These are phyloP conservation scores for Periconia digitata DNA, from an alignment of 2,329 filamentous ascomycete genomes.

Conservation along the genomic window DNA sequence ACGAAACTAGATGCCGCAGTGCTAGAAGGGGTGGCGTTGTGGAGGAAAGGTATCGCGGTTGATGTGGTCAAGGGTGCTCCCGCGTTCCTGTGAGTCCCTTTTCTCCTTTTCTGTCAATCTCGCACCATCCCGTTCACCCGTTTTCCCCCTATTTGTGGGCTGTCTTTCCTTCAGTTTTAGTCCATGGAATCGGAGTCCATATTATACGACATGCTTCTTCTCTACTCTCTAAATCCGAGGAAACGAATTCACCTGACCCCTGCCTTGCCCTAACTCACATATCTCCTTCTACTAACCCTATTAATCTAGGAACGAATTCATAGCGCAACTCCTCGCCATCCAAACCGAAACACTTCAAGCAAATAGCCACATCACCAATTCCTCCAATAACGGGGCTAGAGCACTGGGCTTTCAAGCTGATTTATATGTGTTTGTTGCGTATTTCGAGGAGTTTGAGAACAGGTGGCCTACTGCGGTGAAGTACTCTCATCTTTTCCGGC, in stretches of 20 bases:
- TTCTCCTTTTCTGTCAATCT: too few relatives aligned
- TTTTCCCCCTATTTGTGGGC: too few relatives aligned
- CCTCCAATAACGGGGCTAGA: not conserved
- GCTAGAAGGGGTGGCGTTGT: not conserved
- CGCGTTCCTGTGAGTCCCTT: not conserved
- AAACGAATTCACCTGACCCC: too few relatives aligned
- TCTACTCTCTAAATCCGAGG: too few relatives aligned
- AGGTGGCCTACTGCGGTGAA: not conserved
- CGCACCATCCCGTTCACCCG: not conserved
- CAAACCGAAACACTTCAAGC: not conserved
- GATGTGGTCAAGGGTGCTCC: not conserved
- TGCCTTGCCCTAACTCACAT: too few relatives aligned
- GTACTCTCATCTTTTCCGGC: not conserved
- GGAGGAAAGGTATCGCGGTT: not conserved
- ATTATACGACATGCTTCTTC: too few relatives aligned
- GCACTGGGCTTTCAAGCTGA: not conserved
- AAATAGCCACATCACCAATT: not conserved
- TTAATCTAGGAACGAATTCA: not conserved
- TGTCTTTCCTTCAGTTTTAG: too few relatives aligned
- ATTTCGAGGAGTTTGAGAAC: not conserved
- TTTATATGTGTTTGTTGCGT: not conserved
- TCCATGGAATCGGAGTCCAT: too few relatives aligned
- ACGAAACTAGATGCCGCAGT: not conserved
- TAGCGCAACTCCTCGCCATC: not conserved
- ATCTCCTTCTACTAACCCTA: not conserved